Percentiles rank a stretch among this genome's conserved stretches.
These are phyloP conservation scores for Iodosphaeria phyllophila DNA, from an alignment of 2,329 filamentous ascomycete genomes.

Conservation along the genomic window DNA sequence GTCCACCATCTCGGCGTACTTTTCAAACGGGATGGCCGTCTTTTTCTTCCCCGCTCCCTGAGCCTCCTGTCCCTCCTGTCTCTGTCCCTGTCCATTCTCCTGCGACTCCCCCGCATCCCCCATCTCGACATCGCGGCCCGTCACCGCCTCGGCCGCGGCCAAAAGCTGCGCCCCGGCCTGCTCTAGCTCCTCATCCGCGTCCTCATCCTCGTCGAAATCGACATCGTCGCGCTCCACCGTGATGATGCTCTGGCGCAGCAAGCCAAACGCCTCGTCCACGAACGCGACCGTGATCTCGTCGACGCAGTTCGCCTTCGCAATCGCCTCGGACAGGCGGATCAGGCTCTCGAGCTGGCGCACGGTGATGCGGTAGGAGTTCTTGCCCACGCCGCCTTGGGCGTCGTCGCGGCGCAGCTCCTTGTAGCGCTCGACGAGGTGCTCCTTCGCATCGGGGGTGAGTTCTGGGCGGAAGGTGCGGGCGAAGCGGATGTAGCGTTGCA, in stretches of 20 bases:
- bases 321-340: slow-evolving; percentile 92
- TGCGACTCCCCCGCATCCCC: too few relatives aligned
- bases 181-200: slow-evolving; percentile 30
- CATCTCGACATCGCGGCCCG: too few relatives aligned
- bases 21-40: slow-evolving; percentile 76
- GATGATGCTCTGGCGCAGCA: slow-evolving; percentile 88
- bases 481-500: slow-evolving; percentile 95
- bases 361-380: slow-evolving; percentile 94
- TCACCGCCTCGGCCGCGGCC: slow-evolving; percentile 29
- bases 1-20: slow-evolving; percentile 84
- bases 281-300: slow-evolving; percentile 72
- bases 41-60: slow-evolving; percentile 41
- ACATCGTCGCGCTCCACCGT: slow-evolving; percentile 96
- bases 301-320: slow-evolving; percentile 93
- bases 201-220: slow-evolving; percentile 72
- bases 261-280: slow-evolving; percentile 79
- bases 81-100: slow-evolving; percentile 21
- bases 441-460: slow-evolving; percentile 75
- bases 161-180: slow-evolving; percentile 25
- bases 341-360: slow-evolving; percentile 90
- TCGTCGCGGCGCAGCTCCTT: slow-evolving; percentile 90
- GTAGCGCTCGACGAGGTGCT: slow-evolving; percentile 76
- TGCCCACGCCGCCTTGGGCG: slow-evolving; percentile 78
- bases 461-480: slow-evolving; percentile 86
- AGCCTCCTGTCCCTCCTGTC: slow-evolving; percentile 12